A percentile compares a stretch with the other conserved stretches of the same genome.
Evolutionary conservation across 495 filamentous ascomycete species (phyloP).

Genomic region (Polyplosphaeria fusca): DNA sequence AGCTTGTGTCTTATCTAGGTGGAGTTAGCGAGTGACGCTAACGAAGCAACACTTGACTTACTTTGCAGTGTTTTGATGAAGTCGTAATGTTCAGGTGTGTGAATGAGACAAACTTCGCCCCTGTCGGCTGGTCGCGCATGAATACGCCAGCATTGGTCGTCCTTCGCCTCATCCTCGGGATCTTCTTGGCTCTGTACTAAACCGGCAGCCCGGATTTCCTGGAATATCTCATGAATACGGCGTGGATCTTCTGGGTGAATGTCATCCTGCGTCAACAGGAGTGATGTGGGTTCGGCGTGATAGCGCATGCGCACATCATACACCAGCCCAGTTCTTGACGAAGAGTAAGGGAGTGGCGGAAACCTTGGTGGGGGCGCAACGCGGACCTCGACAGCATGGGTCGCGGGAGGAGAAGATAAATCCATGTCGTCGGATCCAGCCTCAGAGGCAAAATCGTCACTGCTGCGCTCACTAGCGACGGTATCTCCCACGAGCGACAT

Average conservation of each 20-base stretch:
- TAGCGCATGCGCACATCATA: constrained; percentile 93
- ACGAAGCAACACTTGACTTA: constrained; percentile 34
- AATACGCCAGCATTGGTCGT: constrained; percentile 70
- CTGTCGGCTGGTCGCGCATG: constrained; percentile 67
- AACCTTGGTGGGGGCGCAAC: constrained; percentile 26
- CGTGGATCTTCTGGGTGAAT: constrained; percentile 92
- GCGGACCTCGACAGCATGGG: constrained; percentile 14
- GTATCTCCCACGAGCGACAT: neutral
- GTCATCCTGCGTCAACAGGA: constrained; percentile 46
- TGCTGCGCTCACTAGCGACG: neutral
- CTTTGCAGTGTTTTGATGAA: constrained; percentile 66
- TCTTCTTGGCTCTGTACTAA: constrained; percentile 60
- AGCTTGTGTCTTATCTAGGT: constrained; percentile 51
- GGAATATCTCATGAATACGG: constrained; percentile 85
- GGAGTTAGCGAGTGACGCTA: neutral
- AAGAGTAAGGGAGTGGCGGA: constrained; percentile 38
- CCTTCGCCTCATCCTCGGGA: constrained; percentile 48
- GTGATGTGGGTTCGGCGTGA: constrained; percentile 67
- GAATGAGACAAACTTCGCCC: constrained; percentile 74
- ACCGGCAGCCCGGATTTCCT: constrained; percentile 72
- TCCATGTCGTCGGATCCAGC: constrained; percentile 23
- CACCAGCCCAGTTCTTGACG: constrained; percentile 60
- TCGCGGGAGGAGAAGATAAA: neutral
- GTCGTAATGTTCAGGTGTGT: constrained; percentile 68
- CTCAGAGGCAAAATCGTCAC: neutral